Evolutionary conservation across 352 stramenopile species (phyloP).

Genomic region (Phytopythium oedochilum): DNA sequence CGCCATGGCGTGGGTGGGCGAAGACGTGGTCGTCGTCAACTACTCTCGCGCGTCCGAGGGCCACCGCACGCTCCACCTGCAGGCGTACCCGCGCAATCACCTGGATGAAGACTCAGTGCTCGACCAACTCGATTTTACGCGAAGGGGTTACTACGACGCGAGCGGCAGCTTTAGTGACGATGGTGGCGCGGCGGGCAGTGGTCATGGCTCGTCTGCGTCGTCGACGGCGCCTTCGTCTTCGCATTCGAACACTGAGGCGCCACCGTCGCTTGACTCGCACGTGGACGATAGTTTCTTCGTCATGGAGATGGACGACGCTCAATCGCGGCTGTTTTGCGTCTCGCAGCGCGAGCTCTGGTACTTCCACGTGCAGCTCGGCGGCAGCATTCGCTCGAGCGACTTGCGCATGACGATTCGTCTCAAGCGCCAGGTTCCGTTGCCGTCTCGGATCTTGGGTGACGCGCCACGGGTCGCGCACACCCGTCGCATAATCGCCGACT

Average conservation of each 20-base stretch:
- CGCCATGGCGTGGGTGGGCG: constrained; percentile 54
- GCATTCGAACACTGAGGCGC: not conserved
- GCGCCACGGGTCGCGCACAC: constrained; percentile 2
- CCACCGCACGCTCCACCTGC: constrained; percentile 50
- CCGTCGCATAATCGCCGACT: constrained; percentile 14
- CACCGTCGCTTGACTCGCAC: not conserved
- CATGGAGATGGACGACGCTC: constrained; percentile 53
- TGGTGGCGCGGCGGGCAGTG: not conserved
- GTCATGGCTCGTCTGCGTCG: constrained; percentile 1
- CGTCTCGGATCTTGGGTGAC: constrained; percentile 22
- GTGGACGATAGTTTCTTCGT: constrained; percentile 36
- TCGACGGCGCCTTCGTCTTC: constrained; percentile 6
- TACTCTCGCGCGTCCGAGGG: constrained; percentile 57
- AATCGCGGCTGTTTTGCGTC: constrained; percentile 52
- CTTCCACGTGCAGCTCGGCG: constrained; percentile 30
- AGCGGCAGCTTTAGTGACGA: constrained; percentile 6
- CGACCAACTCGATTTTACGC: constrained; percentile 36
- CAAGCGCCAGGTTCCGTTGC: constrained; percentile 44
- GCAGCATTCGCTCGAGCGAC: constrained; percentile 40
- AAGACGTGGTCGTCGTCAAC: constrained; percentile 61
- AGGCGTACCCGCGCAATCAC: constrained; percentile 72
- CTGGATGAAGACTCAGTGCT: constrained; percentile 63
- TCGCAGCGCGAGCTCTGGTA: constrained; percentile 56
- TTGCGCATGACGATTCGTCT: constrained; percentile 30
- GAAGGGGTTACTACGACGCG: constrained; percentile 15